A percentile compares a stretch with the other conserved stretches of the same genome.
phyloP scores from a whole-genome alignment of 2,329 filamentous ascomycete genomes.

The Aspergillus quadricinctus region DNA sequence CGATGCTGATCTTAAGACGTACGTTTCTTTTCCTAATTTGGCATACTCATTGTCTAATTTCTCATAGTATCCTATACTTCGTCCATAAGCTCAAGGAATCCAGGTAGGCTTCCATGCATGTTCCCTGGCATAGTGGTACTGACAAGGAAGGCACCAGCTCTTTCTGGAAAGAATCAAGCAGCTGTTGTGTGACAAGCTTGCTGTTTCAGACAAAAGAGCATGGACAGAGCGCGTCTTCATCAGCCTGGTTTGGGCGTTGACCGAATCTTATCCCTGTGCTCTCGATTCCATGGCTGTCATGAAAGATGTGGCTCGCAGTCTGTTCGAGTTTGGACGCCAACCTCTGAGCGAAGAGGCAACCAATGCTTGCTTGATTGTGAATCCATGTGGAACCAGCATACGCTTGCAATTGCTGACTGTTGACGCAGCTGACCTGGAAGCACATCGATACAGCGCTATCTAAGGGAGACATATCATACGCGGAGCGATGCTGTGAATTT shows the following conservation, averaged over 20 bases:
- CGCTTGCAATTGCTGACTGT: not conserved
- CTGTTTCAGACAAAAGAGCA: constrained; percentile 45
- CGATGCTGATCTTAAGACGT: constrained; percentile 60
- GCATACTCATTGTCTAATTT: constrained; percentile 1
- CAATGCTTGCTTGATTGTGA: constrained; percentile 43
- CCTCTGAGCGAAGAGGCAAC: constrained; percentile 58
- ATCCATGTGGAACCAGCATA: not conserved
- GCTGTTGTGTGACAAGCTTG: constrained; percentile 57
- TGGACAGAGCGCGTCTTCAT: constrained; percentile 69
- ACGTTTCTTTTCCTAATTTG: constrained; percentile 8
- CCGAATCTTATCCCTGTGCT: constrained; percentile 38
- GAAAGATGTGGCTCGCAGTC: constrained; percentile 9
- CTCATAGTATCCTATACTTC: constrained; percentile 59
- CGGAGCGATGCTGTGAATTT: constrained; percentile 67
- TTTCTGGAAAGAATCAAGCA: constrained; percentile 55
- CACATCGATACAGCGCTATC: constrained; percentile 58
- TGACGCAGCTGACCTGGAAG: constrained; percentile 72
- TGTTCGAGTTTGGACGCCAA: constrained; percentile 45
- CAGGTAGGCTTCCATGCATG: constrained; percentile 31
- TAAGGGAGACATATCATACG: constrained; percentile 49
- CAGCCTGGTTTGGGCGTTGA: constrained; percentile 63
- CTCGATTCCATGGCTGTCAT: constrained; percentile 32
- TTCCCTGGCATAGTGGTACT: constrained; percentile 2
- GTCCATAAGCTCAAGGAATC: constrained; percentile 60
- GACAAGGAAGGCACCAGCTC: constrained; percentile 27